A percentile compares a stretch with the other conserved stretches of the same genome.
Conservation (phyloP, 2,329 filamentous ascomycete genomes). For the Thyridium curvatum region DNA sequence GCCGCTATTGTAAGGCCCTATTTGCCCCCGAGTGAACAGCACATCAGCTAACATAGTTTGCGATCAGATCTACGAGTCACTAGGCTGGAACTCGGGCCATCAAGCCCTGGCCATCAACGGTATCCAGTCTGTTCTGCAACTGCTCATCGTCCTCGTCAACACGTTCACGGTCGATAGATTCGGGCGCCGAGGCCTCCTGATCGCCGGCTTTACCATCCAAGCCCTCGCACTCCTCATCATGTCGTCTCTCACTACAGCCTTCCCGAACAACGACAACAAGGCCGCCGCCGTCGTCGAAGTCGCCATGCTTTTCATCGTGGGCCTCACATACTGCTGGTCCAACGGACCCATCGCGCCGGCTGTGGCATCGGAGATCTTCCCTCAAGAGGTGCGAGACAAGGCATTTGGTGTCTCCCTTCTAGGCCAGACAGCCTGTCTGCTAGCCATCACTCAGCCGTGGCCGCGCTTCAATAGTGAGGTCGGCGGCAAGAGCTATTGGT, state of each 20-base stretch:
- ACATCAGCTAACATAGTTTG: too few relatives aligned
- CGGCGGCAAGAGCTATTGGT: slow-evolving; percentile 28
- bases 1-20: slow-evolving; percentile 20
- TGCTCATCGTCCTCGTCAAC: slow-evolving; percentile 30
- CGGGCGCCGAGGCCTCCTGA: slow-evolving; percentile 23
- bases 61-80: slow-evolving; percentile 23
- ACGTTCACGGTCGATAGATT: slow-evolving; percentile 30
- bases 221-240: slow-evolving; percentile 26
- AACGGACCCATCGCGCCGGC: slow-evolving; percentile 30
- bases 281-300: slow-evolving; percentile 29
- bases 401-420: slow-evolving; percentile 25
- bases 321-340: slow-evolving; percentile 32
- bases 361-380: slow-evolving; percentile 31
- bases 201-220: slow-evolving; percentile 28
- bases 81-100: slow-evolving; percentile 26
- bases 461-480: slow-evolving; percentile 28
- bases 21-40: too few relatives aligned
- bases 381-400: slow-evolving; percentile 31
- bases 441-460: slow-evolving; percentile 32
- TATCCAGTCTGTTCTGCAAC: slow-evolving; percentile 27
- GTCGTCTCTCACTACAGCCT: slow-evolving; percentile 27
- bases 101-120: slow-evolving; percentile 29
- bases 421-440: slow-evolving; percentile 28
- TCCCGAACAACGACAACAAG: slow-evolving; percentile 27
- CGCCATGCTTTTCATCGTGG: slow-evolving; percentile 34